Percentiles rank a stretch among this genome's conserved stretches.
Conservation (phyloP, 306 rosid genomes). For the Trifolium fragiferum region DNA sequence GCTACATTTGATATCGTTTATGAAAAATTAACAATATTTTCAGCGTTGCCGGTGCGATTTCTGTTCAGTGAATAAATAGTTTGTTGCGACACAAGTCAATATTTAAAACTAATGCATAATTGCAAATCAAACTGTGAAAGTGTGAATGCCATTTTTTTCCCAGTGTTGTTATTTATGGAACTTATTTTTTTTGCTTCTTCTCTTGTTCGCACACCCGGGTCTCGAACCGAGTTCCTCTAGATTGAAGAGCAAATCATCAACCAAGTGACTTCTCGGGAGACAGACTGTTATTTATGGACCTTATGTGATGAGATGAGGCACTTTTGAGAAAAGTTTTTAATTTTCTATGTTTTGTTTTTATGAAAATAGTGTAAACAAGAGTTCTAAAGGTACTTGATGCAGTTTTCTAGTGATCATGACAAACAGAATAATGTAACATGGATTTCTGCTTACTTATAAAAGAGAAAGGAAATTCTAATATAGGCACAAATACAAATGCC, state of each 20-base stretch:
- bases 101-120: slow-evolving; percentile 27
- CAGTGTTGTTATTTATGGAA: neutral
- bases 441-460: too few species aligned
- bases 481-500: too few species aligned
- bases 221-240: too few species aligned
- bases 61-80: slow-evolving; percentile 44
- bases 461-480: too few species aligned
- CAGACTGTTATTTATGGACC: too few species aligned
- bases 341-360: neutral
- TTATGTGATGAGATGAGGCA: neutral
- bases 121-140: slow-evolving; percentile 26
- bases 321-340: neutral
- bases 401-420: slow-evolving; percentile 3
- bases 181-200: too few species aligned
- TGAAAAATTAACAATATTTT: slow-evolving; percentile 43
- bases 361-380: neutral
- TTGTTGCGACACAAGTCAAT: slow-evolving; percentile 21
- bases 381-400: slow-evolving; percentile 21
- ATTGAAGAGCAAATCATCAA: too few species aligned
- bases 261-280: too few species aligned
- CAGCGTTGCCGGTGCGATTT: slow-evolving; percentile 39
- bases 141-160: slow-evolving; percentile 28
- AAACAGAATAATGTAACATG: too few species aligned
- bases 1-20: slow-evolving; percentile 33
- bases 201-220: too few species aligned